Percentiles rank a stretch among this genome's conserved stretches.
These are phyloP conservation scores for Suhomyces yuchorum DNA, from an alignment of 1,139 yeast genomes.

Conservation along the genomic window DNA sequence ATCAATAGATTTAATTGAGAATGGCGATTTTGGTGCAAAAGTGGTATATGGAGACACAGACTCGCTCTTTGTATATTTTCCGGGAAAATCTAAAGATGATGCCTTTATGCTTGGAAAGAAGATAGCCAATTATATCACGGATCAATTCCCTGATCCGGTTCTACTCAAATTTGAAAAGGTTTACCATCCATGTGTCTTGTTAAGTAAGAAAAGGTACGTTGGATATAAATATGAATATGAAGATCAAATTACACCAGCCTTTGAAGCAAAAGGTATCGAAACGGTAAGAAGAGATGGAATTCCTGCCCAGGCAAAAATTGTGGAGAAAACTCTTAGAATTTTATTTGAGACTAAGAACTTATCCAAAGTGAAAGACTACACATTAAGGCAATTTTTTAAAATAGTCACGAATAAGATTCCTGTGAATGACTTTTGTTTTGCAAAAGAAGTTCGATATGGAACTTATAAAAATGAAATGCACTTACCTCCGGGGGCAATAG, in stretches of 20 bases:
- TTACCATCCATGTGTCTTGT: slow-evolving; percentile 78
- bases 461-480: slow-evolving; percentile 69
- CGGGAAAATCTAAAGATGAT: slow-evolving; percentile 74
- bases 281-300: slow-evolving; percentile 93
- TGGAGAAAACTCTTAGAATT: slow-evolving; percentile 66
- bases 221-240: slow-evolving; percentile 72
- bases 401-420: slow-evolving; percentile 63
- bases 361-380: slow-evolving; percentile 66
- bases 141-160: slow-evolving; percentile 77
- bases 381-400: slow-evolving; percentile 65
- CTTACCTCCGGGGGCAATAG: slow-evolving; percentile 89
- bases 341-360: slow-evolving; percentile 75
- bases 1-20: slow-evolving; percentile 71
- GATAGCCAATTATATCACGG: slow-evolving; percentile 65
- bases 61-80: slow-evolving; percentile 85
- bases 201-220: slow-evolving; percentile 88
- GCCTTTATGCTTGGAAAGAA: slow-evolving; percentile 76
- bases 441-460: slow-evolving; percentile 86
- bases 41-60: slow-evolving; percentile 98
- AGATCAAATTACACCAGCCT: slow-evolving; percentile 58
- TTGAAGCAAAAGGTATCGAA: slow-evolving; percentile 96
- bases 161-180: slow-evolving; percentile 89
- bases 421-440: slow-evolving; percentile 85
- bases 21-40: slow-evolving; percentile 75
- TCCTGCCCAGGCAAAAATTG: slow-evolving; percentile 85